phyloP scores from a whole-genome alignment of 2,329 filamentous ascomycete genomes.

The Colletotrichum sp. region DNA sequence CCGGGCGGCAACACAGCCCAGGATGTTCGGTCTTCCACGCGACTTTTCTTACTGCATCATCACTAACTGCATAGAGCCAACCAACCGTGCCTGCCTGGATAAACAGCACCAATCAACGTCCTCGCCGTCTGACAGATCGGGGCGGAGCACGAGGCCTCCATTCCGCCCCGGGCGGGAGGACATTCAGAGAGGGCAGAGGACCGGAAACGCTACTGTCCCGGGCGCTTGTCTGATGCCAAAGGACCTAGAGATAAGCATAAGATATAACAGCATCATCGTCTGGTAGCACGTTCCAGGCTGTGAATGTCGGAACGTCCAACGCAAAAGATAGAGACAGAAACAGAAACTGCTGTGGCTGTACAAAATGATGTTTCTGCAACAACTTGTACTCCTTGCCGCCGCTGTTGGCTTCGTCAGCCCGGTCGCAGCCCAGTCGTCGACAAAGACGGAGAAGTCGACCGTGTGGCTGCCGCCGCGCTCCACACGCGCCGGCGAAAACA shows the following conservation, averaged over 20 bases:
- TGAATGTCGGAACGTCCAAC: background rate
- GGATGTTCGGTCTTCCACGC: background rate
- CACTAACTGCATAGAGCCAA: background rate
- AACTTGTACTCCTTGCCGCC: background rate
- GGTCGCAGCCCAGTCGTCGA: slow-evolving; percentile 1
- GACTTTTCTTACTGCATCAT: background rate
- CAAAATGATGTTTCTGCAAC: background rate
- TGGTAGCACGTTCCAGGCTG: background rate
- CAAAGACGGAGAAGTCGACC: background rate
- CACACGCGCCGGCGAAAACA: background rate
- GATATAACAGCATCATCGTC: background rate
- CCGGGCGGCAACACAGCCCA: background rate
- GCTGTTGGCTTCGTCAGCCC: background rate
- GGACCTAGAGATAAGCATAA: background rate
- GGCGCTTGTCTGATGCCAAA: background rate
- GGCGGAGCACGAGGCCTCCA: slow-evolving; percentile 6
- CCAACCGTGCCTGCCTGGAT: background rate
- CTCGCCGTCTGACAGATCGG: background rate
- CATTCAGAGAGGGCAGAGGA: background rate
- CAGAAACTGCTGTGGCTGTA: background rate
- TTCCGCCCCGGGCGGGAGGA: background rate
- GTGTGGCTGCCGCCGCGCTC: slow-evolving; percentile 16
- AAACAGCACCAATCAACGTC: background rate
- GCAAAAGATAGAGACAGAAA: background rate
- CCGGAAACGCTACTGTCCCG: background rate